Base-by-base conservation (phyloP, 2,329 filamentous ascomycete species). In the Amylocarpus encephaloides region DNA sequence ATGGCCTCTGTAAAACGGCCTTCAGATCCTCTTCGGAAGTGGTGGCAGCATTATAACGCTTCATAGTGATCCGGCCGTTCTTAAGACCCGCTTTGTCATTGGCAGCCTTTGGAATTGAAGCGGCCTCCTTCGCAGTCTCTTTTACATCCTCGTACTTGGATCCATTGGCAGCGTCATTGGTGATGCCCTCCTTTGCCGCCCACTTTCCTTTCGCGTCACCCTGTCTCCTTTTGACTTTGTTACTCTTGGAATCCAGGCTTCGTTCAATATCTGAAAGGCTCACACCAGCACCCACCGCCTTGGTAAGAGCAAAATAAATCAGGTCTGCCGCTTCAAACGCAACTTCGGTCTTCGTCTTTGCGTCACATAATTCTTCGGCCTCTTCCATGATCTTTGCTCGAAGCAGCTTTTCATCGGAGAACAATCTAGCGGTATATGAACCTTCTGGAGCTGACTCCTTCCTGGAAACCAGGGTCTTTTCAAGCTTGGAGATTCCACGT, bases 371-470 rank as follows among this genome's bases (percentile, higher is more conserved):
- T 71, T 98, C 93, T 64, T 94, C 88, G 0, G 93, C 93, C 68
- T 98, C 93, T 69, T 98, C 93, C 83, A 97, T 94, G 49, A 98
- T 96, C 76, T 98, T 98, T 2, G 93, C 93, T 39, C 88, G 79
- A 48, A 96, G 72, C 49, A 98, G 78, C 67, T 94, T 91, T 60
- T 88, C 81, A 57, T 98, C 93, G 15, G 85, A 91, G 74, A 97
- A 98, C 1, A 98, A 74, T 32, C 92, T 79, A 15, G 90, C 88
- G 4, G 93, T 98, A 69, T 98, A 98, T 11, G 93, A 98, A 1
- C 91, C 92, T 57, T 79, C 78, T 0, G 93, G 92, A 0, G 92
- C 91, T 15, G 86, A 88, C 38, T 78, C 71, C 67, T 93, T 95
- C 61, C 93, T 84, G 36, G 83, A 85, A 57, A 86, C 74, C 12